Evolutionary conservation across 305 asterid genomes (phyloP).

Genomic region (Nicotiana rustica): DNA sequence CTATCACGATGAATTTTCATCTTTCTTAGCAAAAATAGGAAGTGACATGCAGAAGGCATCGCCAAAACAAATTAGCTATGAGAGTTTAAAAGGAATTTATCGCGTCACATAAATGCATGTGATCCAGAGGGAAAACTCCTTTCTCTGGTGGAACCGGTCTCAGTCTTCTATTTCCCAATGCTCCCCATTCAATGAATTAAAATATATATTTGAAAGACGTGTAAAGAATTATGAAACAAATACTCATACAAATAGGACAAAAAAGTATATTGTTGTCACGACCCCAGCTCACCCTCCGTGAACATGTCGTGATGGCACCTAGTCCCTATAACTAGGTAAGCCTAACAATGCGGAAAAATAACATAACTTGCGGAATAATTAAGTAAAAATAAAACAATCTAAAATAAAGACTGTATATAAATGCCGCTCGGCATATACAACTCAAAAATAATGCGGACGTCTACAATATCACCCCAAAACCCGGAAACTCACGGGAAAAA

Average conservation of each 20-base stretch:
- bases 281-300: too few species aligned
- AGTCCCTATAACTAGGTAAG: too few species aligned
- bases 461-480: too few species aligned
- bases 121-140: slow-evolving; percentile 94
- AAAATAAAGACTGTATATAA: too few species aligned
- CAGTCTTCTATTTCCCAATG: slow-evolving; percentile 90
- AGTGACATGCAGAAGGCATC: neutral
- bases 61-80: neutral
- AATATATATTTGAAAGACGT: neutral
- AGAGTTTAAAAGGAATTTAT: slow-evolving; percentile 43
- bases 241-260: neutral
- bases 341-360: too few species aligned
- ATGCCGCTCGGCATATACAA: too few species aligned
- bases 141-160: slow-evolving; percentile 97
- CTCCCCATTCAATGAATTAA: slow-evolving; percentile 61
- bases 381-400: too few species aligned
- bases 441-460: too few species aligned
- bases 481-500: too few species aligned
- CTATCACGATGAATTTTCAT: neutral
- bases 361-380: too few species aligned
- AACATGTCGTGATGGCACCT: too few species aligned
- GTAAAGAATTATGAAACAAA: neutral
- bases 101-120: slow-evolving; percentile 87
- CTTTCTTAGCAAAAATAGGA: neutral
- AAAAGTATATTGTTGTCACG: neutral